phyloP scores from a whole-genome alignment of 2,329 filamentous ascomycete genomes.

The Monosporascus ibericus region DNA sequence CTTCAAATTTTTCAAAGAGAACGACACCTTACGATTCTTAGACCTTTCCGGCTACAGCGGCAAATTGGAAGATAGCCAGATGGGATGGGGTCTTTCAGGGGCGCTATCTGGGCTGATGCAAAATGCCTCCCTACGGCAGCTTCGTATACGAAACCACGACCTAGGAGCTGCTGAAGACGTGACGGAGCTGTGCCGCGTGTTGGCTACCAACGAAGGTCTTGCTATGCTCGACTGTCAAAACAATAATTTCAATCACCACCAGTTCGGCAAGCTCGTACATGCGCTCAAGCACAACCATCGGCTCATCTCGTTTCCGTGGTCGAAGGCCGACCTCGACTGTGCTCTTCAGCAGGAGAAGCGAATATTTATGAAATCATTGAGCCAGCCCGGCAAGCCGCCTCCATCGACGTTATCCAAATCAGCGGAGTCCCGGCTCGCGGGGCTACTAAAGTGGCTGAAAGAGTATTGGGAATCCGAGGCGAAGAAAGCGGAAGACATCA shows the following conservation, averaged over 20 bases:
- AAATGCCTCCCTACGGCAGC: constrained; percentile 41
- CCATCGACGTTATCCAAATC: constrained; percentile 16
- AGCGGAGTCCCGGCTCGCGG: constrained; percentile 18
- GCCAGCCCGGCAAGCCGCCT: constrained; percentile 9
- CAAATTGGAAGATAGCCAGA: constrained; percentile 51
- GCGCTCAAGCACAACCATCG: constrained; percentile 22
- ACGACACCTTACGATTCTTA: constrained; percentile 44
- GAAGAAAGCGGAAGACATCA: constrained; percentile 12
- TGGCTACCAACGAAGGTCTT: constrained; percentile 42
- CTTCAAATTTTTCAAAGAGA: constrained; percentile 44
- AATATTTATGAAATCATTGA: constrained; percentile 12
- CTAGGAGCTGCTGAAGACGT: constrained; percentile 35
- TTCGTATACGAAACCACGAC: constrained; percentile 52
- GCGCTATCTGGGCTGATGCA: constrained; percentile 40
- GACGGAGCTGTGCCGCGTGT: constrained; percentile 40
- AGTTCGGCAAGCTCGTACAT: constrained; percentile 22
- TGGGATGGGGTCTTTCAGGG: constrained; percentile 47
- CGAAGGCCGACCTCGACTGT: constrained; percentile 18
- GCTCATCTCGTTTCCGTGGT: constrained; percentile 25
- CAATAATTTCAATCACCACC: constrained; percentile 43
- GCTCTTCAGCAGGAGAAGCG: constrained; percentile 21
- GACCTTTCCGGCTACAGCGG: constrained; percentile 52
- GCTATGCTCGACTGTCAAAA: constrained; percentile 48
- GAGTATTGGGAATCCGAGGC: constrained; percentile 20
- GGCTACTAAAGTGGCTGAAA: constrained; percentile 17